phyloP scores from a whole-genome alignment of 805 yeast genomes.

The Hyphopichia homilentoma region DNA sequence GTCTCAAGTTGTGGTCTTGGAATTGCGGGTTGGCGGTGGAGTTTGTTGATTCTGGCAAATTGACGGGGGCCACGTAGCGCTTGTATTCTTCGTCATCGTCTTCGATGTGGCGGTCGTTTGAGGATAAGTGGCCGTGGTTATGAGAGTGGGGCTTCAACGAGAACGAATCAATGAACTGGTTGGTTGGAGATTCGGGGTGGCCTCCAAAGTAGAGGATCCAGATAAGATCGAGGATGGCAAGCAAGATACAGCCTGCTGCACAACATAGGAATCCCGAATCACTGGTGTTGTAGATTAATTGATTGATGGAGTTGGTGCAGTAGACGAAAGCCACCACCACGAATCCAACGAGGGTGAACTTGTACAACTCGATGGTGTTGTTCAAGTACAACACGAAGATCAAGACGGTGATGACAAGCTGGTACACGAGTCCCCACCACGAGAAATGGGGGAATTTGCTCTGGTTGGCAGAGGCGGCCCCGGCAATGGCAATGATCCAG shows the following conservation, averaged over 20 bases:
- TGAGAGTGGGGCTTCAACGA: constrained; percentile 48
- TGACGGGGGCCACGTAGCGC: constrained; percentile 15
- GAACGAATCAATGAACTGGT: constrained; percentile 80
- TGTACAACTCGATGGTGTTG: constrained; percentile 67
- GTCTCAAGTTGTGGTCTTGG: constrained; percentile 33
- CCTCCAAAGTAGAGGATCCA: constrained; percentile 92
- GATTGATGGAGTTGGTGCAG: constrained; percentile 79
- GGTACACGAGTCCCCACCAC: constrained; percentile 95
- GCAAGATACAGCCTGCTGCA: constrained; percentile 85
- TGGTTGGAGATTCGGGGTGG: constrained; percentile 82
- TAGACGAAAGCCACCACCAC: constrained; percentile 75
- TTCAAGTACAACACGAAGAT: constrained; percentile 51
- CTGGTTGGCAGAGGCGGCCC: constrained; percentile 52
- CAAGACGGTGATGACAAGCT: constrained; percentile 55
- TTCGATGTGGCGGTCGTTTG: constrained; percentile 8
- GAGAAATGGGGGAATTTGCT: constrained; percentile 70
- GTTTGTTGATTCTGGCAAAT: constrained; percentile 5
- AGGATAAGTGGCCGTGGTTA: constrained; percentile 32
- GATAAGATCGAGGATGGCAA: constrained; percentile 74
- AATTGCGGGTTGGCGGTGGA: constrained; percentile 7
- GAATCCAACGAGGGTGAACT: constrained; percentile 52
- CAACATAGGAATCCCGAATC: constrained; percentile 75
- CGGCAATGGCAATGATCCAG: constrained; percentile 88
- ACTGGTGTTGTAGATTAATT: constrained; percentile 60
- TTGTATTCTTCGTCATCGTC: constrained; percentile 26